Evolutionary conservation across 176 grass and related monocot genomes (phyloP).

Genomic region (Bonia amplexicaulis): DNA sequence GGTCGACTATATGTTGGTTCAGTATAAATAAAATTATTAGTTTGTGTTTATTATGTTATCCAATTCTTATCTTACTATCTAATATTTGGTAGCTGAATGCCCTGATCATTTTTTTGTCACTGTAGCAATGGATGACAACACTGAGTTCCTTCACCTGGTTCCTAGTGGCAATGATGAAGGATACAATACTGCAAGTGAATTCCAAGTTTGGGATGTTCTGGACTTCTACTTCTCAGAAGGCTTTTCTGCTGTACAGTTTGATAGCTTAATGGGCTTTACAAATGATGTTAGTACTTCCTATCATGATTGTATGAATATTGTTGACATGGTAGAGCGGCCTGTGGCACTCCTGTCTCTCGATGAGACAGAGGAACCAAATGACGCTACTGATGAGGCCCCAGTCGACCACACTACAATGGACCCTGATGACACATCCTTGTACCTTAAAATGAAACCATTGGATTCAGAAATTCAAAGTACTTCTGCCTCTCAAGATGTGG

Average conservation of each 20-base stretch:
- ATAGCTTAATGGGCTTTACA: constrained; percentile 74
- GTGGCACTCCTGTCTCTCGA: constrained; percentile 59
- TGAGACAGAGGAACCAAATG: constrained; percentile 40
- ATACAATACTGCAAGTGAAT: constrained; percentile 45
- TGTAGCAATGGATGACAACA: constrained; percentile 52
- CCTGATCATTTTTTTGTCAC: constrained; percentile 23
- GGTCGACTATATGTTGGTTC: background rate
- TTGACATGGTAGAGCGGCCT: constrained; percentile 69
- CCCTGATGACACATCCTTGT: constrained; percentile 69
- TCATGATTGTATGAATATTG: constrained; percentile 50
- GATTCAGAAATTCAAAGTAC: constrained; percentile 49
- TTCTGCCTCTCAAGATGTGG: constrained; percentile 27
- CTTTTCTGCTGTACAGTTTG: constrained; percentile 66
- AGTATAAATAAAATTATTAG: background rate
- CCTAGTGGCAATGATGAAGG: constrained; percentile 65
- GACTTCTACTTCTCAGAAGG: constrained; percentile 74
- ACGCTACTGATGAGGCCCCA: constrained; percentile 5
- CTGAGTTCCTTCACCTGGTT: constrained; percentile 69
- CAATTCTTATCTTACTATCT: background rate
- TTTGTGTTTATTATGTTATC: constrained; percentile 16
- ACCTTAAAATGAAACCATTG: constrained; percentile 51
- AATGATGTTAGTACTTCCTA: constrained; percentile 52
- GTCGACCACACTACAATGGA: constrained; percentile 23
- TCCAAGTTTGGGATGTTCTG: constrained; percentile 71
- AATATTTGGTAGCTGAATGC: constrained; percentile 17